Percentiles rank a stretch among this genome's conserved stretches.
Evolutionary conservation across 441 rosid genomes (phyloP).

Genomic region (Populus hybrid): DNA sequence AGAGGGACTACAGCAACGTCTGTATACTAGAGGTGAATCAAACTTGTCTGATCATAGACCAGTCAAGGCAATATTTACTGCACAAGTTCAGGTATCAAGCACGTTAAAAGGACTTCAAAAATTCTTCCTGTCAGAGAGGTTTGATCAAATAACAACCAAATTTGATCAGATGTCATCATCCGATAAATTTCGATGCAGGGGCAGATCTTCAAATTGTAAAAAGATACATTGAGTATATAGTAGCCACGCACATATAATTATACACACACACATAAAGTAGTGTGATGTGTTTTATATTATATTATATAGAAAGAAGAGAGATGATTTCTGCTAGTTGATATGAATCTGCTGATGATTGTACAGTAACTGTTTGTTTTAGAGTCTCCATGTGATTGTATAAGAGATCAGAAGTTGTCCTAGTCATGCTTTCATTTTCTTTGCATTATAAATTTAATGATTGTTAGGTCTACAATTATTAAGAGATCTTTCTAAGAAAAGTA

Average conservation of each 20-base stretch:
- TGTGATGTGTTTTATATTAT: not conserved
- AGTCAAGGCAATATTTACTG: constrained; percentile 38
- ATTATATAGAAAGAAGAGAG: not conserved
- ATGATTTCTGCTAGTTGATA: not conserved
- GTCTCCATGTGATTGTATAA: not conserved
- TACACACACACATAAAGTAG: not conserved
- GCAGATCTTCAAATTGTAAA: constrained; percentile 33
- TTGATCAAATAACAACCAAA: constrained; percentile 33
- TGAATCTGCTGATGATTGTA: constrained; percentile 20
- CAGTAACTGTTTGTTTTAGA: constrained; percentile 10
- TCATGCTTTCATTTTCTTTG: constrained; percentile 22
- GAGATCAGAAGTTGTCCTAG: constrained; percentile 9
- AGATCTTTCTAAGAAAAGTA: constrained; percentile 6
- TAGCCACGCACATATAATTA: not conserved
- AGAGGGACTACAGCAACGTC: constrained; percentile 35
- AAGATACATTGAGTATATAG: not conserved
- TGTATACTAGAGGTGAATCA: constrained; percentile 40
- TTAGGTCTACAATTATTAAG: not conserved
- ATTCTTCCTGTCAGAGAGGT: constrained; percentile 56
- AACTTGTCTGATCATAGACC: constrained; percentile 48
- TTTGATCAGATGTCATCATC: constrained; percentile 27
- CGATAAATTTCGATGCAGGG: constrained; percentile 32
- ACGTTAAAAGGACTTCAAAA: constrained; percentile 34
- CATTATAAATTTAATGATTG: not conserved
- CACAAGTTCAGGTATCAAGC: constrained; percentile 38